Base-by-base conservation (phyloP, 192 early-diverging fungal species). In the Coemansia sp. region DNA sequence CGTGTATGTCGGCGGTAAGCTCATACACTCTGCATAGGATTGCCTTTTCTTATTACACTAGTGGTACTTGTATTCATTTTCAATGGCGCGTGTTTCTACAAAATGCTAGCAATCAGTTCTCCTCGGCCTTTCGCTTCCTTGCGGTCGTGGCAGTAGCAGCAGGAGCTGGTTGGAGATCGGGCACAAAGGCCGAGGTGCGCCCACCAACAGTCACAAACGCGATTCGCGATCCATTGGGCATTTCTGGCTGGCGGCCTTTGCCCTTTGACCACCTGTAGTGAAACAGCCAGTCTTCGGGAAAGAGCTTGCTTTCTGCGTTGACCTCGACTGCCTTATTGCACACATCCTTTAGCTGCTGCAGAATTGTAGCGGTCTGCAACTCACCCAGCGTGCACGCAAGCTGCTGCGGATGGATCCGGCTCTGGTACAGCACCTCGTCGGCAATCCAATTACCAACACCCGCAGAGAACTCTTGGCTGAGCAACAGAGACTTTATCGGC, bases 371-470 rank as follows among this genome's bases (percentile, higher is more conserved):
- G 3, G 88, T 57, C 68, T 92, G 88, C 12, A 53, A 57, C 19
- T 75, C 74, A 0, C 56, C 74, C 35, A 94, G 70, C 6, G 84
- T 67, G 12, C 83, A 61, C 0, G 87, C 65, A 24, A 70, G 64
- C 61, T 89, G 85, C 14, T 60, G 71, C 12, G 94, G 94, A 64
- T 95, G 93, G 6, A 95, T 72, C 27, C 67, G 45, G 36, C 91
- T 86, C 45, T 90, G 90, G 66, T 86, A 95, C 7, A 96, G 82
- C 1, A 93, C 79, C 75, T 93, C 93, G 71, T 95, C 94, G 0
- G 93, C 93, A 12, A 95, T 79, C 93, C 93, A 95, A 74, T 94
- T 95, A 0, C 93, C 94, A 3, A 95, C 85, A 4, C 94, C 94
- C 0, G 92, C 90, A 0, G 84, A 87, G 61, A 96, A 92, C 7